Conservation (phyloP, 352 stramenopile genomes). For the Thraustochytrium striatum region DNA sequence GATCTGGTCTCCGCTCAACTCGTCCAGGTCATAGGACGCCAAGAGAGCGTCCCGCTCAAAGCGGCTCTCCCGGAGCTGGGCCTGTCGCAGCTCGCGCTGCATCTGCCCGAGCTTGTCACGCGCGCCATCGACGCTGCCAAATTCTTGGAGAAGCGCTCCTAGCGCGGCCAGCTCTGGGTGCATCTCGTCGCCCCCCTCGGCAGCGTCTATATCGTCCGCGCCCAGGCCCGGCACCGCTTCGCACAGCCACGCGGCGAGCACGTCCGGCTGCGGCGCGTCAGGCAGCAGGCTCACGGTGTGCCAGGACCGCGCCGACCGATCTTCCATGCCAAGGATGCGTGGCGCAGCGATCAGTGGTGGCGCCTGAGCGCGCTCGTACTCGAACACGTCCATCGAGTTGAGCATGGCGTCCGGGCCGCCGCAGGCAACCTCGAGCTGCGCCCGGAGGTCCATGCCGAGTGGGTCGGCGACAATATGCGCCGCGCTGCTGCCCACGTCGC, state of each 20-base stretch:
- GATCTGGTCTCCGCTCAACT: background rate
- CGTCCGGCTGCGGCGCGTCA: background rate
- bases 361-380: background rate
- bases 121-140: background rate
- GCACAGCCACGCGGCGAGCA: background rate
- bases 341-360: background rate
- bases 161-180: background rate
- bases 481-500: too few relatives aligned
- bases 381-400: background rate
- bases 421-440: slow-evolving; percentile 3
- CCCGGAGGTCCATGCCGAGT: too few relatives aligned
- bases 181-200: background rate
- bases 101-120: background rate
- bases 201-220: background rate
- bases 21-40: background rate
- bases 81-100: background rate
- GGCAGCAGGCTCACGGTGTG: background rate
- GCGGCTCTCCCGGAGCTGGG: background rate
- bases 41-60: background rate
- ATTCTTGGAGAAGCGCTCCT: background rate
- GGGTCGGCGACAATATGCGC: too few relatives aligned
- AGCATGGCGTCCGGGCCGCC: background rate
- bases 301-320: background rate
- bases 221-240: background rate
- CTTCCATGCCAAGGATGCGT: background rate